These are phyloP conservation scores for Sedum album DNA, from an alignment of 164 flowering plant species.

Conservation along the genomic window DNA sequence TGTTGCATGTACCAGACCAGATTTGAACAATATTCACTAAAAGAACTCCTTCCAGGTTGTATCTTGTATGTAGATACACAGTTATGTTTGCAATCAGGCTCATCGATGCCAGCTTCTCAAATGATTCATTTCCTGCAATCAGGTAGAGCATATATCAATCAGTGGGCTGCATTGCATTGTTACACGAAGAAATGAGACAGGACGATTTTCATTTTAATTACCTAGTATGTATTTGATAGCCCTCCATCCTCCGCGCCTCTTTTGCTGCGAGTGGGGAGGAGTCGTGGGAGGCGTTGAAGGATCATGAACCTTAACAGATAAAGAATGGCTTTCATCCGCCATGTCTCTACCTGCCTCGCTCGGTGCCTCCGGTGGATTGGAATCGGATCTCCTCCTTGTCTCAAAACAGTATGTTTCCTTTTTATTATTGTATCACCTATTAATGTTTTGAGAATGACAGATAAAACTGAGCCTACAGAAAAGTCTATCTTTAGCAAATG, in stretches of 20 bases:
- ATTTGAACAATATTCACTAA: slow-evolving; percentile 27
- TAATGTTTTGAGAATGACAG: too few relatives aligned
- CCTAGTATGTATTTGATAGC: slow-evolving; percentile 41
- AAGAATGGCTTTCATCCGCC: slow-evolving; percentile 6
- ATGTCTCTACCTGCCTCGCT: not conserved
- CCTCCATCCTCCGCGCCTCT: slow-evolving; percentile 34
- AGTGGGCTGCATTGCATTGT: not conserved
- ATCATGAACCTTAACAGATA: not conserved
- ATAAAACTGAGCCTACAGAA: too few relatives aligned
- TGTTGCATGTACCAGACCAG: slow-evolving; percentile 34
- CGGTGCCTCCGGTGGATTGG: too few relatives aligned
- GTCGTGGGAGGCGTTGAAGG: slow-evolving; percentile 2
- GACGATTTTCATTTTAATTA: slow-evolving; percentile 7
- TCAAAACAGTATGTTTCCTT: too few relatives aligned
- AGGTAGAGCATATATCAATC: not conserved
- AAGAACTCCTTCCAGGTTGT: slow-evolving; percentile 26
- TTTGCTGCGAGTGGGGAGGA: slow-evolving; percentile 4
- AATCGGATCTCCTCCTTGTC: too few relatives aligned
- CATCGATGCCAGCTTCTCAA: slow-evolving; percentile 46
- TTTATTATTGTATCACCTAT: too few relatives aligned
- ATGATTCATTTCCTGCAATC: slow-evolving; percentile 31
- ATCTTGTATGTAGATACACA: slow-evolving; percentile 25
- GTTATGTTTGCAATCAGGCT: slow-evolving; percentile 33
- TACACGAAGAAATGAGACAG: not conserved
- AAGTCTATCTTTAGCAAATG: too few relatives aligned